Evolutionary conservation across 495 filamentous ascomycete species (phyloP).

Genomic region (Jackrogersella multiformis): DNA sequence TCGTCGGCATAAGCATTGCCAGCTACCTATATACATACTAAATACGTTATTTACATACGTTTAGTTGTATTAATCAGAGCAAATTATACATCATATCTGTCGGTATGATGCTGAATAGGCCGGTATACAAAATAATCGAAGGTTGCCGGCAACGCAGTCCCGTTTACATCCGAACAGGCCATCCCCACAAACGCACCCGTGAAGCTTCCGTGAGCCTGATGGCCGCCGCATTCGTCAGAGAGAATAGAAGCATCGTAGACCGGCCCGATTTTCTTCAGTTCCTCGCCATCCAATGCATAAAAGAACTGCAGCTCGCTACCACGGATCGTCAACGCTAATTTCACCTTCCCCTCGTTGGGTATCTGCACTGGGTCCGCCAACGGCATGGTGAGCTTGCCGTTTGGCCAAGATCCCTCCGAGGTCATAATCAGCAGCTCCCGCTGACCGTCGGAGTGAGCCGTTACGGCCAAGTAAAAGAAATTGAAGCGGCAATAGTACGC

Average conservation of each 20-base stretch:
- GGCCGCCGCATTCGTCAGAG: slow-evolving; percentile 65
- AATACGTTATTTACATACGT: no score
- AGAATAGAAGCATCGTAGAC: slow-evolving; percentile 63
- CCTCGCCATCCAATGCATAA: slow-evolving; percentile 55
- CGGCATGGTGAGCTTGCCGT: slow-evolving; percentile 52
- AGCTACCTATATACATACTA: no score
- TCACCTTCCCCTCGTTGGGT: slow-evolving; percentile 62
- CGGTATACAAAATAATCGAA: slow-evolving; percentile 63
- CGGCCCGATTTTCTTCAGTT: slow-evolving; percentile 60
- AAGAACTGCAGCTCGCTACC: slow-evolving; percentile 61
- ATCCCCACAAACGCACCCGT: slow-evolving; percentile 66
- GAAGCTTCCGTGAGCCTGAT: slow-evolving; percentile 65
- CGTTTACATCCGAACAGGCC: slow-evolving; percentile 64
- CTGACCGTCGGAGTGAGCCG: slow-evolving; percentile 62
- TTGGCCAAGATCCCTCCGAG: slow-evolving; percentile 61
- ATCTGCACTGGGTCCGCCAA: slow-evolving; percentile 52
- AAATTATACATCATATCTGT: slow-evolving; percentile 28
- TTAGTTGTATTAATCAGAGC: no score
- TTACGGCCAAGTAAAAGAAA: slow-evolving; percentile 66
- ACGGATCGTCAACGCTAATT: slow-evolving; percentile 56
- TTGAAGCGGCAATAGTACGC: slow-evolving; percentile 68
- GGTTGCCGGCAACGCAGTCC: slow-evolving; percentile 53
- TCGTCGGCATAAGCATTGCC: no score
- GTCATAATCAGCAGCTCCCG: slow-evolving; percentile 62
- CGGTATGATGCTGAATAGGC: slow-evolving; percentile 57